These are phyloP conservation scores for Mycena haematopus DNA, from an alignment of 768 basidiomycete species.

Conservation along the genomic window DNA sequence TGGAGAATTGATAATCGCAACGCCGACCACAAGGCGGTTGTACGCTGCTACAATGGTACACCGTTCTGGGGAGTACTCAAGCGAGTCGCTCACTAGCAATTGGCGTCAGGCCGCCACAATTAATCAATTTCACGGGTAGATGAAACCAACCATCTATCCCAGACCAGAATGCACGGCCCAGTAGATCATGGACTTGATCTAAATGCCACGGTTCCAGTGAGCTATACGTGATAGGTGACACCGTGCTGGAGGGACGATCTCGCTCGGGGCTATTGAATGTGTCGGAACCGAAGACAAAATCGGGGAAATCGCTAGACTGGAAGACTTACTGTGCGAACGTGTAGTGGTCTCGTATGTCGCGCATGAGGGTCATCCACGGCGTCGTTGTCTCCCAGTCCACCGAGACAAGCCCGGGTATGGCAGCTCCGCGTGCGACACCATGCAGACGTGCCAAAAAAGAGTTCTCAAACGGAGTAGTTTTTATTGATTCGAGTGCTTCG, in stretches of 20 bases:
- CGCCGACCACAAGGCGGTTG: conserved; percentile 73
- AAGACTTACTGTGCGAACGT: conserved; percentile 61
- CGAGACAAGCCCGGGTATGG: conserved; percentile 51
- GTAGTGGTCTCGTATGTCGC: conserved; percentile 72
- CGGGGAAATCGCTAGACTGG: conserved; percentile 1
- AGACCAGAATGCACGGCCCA: conserved; percentile 74
- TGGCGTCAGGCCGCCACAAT: conserved; percentile 11
- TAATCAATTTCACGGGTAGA: conserved; percentile 9
- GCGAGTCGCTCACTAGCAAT: conserved; percentile 67
- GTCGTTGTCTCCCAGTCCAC: conserved; percentile 76
- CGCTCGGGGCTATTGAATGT: conserved; percentile 56
- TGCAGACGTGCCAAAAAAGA: conserved; percentile 74
- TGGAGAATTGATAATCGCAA: conserved; percentile 79
- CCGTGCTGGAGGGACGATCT: conserved; percentile 47
- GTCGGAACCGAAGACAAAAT: conserved; percentile 9
- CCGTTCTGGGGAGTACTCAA: conserved; percentile 71
- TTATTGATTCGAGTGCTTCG: conserved; percentile 59
- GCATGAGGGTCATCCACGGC: conserved; percentile 80
- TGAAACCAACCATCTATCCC: conserved; percentile 69
- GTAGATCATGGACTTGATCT: conserved; percentile 72
- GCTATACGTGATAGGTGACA: conserved; percentile 67
- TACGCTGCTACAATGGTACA: conserved; percentile 81
- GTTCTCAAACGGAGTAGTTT: conserved; percentile 65
- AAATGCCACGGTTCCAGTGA: conserved; percentile 66
- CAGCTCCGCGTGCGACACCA: conserved; percentile 44